phyloP scores from a whole-genome alignment of 2,329 filamentous ascomycete species.

The Colletotrichum incanum region DNA sequence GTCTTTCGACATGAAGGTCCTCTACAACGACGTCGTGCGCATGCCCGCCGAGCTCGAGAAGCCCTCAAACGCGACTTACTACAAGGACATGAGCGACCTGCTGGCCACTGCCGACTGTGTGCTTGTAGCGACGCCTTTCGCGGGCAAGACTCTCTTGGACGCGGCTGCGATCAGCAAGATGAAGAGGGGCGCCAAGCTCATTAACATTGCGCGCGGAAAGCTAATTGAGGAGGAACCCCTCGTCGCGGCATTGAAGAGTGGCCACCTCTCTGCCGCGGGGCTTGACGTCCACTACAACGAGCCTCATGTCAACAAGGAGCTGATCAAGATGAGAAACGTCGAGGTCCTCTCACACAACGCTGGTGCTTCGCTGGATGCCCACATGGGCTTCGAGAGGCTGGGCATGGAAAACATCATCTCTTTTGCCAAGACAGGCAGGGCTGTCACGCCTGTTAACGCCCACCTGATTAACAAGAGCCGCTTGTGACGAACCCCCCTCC shows the following conservation, averaged over 20 bases:
- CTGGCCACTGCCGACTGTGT: slow-evolving; percentile 67
- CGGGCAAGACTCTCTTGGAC: slow-evolving; percentile 78
- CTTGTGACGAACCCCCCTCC: slow-evolving; percentile 16
- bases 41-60: slow-evolving; percentile 57
- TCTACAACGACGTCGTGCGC: slow-evolving; percentile 69
- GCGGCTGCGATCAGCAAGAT: slow-evolving; percentile 76
- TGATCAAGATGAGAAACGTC: slow-evolving; percentile 38
- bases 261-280: slow-evolving; percentile 75
- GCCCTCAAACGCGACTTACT: slow-evolving; percentile 57
- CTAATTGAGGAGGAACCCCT: slow-evolving; percentile 81
- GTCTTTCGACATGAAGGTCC: slow-evolving; percentile 70
- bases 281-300: slow-evolving; percentile 83
- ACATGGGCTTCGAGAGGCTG: slow-evolving; percentile 39
- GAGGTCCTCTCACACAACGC: slow-evolving; percentile 40
- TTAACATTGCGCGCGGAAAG: slow-evolving; percentile 82
- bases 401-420: slow-evolving; percentile 39
- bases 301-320: slow-evolving; percentile 56
- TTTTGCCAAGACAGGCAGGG: slow-evolving; percentile 32
- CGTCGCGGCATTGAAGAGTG: slow-evolving; percentile 75
- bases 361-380: slow-evolving; percentile 35
- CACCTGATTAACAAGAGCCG: slow-evolving; percentile 41
- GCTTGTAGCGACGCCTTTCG: slow-evolving; percentile 76
- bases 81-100: slow-evolving; percentile 35
- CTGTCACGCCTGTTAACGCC: slow-evolving; percentile 34
- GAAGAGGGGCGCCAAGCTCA: slow-evolving; percentile 78